Base-by-base conservation (phyloP, 108 stramenopile genomes). In the Pseudonitzschia delicatissima region DNA sequence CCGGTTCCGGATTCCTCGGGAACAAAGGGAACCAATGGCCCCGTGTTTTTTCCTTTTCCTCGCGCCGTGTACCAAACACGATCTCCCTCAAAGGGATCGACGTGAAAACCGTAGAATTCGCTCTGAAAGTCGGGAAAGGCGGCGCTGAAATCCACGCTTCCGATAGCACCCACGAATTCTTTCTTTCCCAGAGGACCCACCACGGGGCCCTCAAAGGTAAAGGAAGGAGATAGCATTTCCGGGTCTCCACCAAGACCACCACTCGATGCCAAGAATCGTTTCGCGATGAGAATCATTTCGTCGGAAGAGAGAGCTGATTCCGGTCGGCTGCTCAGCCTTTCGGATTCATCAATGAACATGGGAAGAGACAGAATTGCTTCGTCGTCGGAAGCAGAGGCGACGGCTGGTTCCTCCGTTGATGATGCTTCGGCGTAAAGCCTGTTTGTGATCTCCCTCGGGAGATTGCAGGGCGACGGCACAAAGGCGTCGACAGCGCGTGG, bases 151-250 rank as follows among this genome's bases (percentile, higher is more conserved):
- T 83, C 65, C 67, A 91, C 87, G 4, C 36, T 51, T 7, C 32
- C 66, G 5, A 87, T 34, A 1, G 90, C 84, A 20, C 70, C 29
- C 51, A 91, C 45, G 67, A 81, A 91, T 62, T 77, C 90, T 0
- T 73, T 62, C 39, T 71, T 75, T 8, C 39, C 47, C 25, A 91
- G 69, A 1, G 90, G 90, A 0, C 90, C 90, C 0, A 91, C 84
- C 2, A 87, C 85, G 59, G 90, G 70, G n/a, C 80, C 86, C 23
- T 76, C 74, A 60, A 91, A 91, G 62, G 85, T 81, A 68, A 91
- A 91, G 40, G 79, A 69, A 5, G 78, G 73, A 2, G 89, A 82
- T 34, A 90, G 80, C 83, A 84, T 18, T 53, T 78, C 36, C 83
- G 80, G 45, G 47, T 73, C 60, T 87, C 86, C 51, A 74, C 66